phyloP scores from a whole-genome alignment of 495 filamentous ascomycete species.

The Haplographium delicatum region DNA sequence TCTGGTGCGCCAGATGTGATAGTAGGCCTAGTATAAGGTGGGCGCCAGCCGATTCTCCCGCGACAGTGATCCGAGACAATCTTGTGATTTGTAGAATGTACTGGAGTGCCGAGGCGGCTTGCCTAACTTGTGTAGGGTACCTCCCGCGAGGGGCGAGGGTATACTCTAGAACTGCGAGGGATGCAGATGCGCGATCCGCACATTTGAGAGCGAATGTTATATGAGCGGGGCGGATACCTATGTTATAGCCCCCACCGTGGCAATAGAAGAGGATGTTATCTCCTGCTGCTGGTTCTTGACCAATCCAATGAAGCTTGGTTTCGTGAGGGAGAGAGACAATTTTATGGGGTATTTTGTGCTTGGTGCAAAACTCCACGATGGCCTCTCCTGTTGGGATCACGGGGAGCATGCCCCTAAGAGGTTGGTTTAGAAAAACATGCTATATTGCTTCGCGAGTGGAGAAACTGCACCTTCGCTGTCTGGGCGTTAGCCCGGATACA shows the following conservation, averaged over 20 bases:
- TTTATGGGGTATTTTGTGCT: background rate
- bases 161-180: constrained; percentile 51
- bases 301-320: constrained; percentile 9
- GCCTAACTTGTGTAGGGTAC: constrained; percentile 61
- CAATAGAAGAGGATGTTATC: constrained; percentile 9
- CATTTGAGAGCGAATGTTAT: constrained; percentile 1
- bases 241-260: constrained; percentile 13
- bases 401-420: background rate
- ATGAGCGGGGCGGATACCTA: background rate
- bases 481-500: background rate
- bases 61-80: constrained; percentile 51
- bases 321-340: background rate
- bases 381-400: background rate
- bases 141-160: constrained; percentile 62
- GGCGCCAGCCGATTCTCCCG: constrained; percentile 69
- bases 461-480: background rate
- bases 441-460: background rate
- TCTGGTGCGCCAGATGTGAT: constrained; percentile 34
- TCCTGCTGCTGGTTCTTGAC: background rate
- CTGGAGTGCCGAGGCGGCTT: constrained; percentile 57
- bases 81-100: constrained; percentile 51
- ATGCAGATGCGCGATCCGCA: background rate
- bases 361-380: constrained; percentile 1
- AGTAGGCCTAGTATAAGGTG: constrained; percentile 60
- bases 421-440: background rate